Conservation (phyloP, 306 rosid genomes). For the Prunus mira region DNA sequence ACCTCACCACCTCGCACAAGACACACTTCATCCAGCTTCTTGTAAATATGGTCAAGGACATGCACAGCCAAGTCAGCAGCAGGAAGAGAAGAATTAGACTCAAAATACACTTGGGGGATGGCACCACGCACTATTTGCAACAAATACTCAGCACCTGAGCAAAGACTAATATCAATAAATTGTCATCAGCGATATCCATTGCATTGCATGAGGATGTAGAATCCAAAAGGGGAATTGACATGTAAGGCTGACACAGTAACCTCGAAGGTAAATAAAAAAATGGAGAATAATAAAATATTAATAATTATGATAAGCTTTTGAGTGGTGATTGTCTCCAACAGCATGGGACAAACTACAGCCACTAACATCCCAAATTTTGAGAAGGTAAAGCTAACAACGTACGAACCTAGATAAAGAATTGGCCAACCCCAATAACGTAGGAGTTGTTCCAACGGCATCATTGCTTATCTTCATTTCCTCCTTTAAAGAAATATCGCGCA, state of each 20-base stretch:
- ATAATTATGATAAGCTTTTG: not conserved
- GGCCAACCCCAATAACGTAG: constrained; percentile 73
- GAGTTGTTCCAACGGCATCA: constrained; percentile 44
- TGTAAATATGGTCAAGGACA: constrained; percentile 76
- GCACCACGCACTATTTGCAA: constrained; percentile 63
- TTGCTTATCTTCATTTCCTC: constrained; percentile 55
- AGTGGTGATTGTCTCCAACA: not conserved
- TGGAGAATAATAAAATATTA: not conserved
- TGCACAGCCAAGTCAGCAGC: constrained; percentile 76
- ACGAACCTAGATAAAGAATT: constrained; percentile 83
- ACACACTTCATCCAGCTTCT: constrained; percentile 81
- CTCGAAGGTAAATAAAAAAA: not conserved
- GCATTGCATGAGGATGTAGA: constrained; percentile 1
- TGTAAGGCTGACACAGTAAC: not conserved
- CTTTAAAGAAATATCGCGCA: constrained; percentile 61
- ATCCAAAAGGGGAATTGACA: not conserved
- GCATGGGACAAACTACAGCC: constrained; percentile 1
- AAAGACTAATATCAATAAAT: constrained; percentile 66
- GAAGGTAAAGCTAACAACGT: not conserved
- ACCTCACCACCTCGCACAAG: constrained; percentile 98
- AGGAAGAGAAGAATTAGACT: constrained; percentile 53
- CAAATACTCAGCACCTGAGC: constrained; percentile 85
- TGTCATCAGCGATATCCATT: constrained; percentile 37
- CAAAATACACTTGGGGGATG: constrained; percentile 65
- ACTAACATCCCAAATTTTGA: not conserved